Conservation (phyloP, 2,329 filamentous ascomycete genomes). For the Orbilia ellipsospora region DNA sequence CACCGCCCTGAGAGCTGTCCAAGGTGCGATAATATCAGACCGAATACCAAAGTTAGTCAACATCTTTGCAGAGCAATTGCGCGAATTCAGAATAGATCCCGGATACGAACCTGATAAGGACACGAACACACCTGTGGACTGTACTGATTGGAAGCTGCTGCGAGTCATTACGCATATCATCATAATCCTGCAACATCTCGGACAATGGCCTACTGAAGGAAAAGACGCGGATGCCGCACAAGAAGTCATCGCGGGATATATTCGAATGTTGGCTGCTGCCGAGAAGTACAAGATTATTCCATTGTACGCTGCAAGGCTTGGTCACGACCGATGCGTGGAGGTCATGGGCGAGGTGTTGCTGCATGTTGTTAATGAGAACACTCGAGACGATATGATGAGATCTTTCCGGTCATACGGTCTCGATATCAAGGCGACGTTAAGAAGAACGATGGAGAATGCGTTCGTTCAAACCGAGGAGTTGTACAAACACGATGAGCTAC, state of each 20-base stretch:
- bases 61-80: conserved; percentile 57
- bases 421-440: conserved; percentile 78
- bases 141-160: conserved; percentile 64
- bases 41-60: conserved; percentile 57
- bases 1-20: conserved; percentile 76
- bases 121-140: conserved; percentile 62
- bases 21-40: conserved; percentile 76
- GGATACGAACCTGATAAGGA: conserved; percentile 64
- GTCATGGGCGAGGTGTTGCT: conserved; percentile 81
- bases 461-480: conserved; percentile 61
- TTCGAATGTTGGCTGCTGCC: conserved; percentile 78
- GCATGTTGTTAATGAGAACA: conserved; percentile 73
- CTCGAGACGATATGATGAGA: conserved; percentile 75
- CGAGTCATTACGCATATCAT: conserved; percentile 77
- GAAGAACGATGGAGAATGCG: conserved; percentile 69
- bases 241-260: conserved; percentile 82
- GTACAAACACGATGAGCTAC: conserved; percentile 59
- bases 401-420: conserved; percentile 81
- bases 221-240: conserved; percentile 66
- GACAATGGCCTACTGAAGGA: conserved; percentile 64
- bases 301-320: conserved; percentile 84
- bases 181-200: conserved; percentile 74
- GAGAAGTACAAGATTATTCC: conserved; percentile 83
- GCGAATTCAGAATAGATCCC: conserved; percentile 65
- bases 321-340: conserved; percentile 72